phyloP scores from a whole-genome alignment of 1,139 yeast genomes.

The Arxiozyma heterogenica region DNA sequence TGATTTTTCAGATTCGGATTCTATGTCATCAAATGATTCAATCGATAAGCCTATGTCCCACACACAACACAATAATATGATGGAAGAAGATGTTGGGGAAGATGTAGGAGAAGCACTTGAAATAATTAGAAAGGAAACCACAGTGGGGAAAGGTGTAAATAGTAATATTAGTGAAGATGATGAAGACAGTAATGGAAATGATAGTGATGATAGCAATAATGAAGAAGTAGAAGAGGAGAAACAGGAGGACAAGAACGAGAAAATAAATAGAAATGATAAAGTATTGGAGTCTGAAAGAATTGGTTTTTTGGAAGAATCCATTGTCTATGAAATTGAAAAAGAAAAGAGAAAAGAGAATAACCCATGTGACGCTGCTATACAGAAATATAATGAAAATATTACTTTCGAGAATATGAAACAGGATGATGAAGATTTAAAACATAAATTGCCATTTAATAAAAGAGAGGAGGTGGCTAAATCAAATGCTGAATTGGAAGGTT shows the following conservation, averaged over 20 bases:
- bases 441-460: constrained; percentile 26
- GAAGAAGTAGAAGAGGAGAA: constrained; percentile 1
- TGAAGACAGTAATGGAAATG: neutral
- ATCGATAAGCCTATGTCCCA: neutral
- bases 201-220: neutral
- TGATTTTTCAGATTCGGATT: neutral
- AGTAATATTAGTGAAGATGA: constrained; percentile 1
- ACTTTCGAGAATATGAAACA: constrained; percentile 18
- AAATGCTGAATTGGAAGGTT: constrained; percentile 39
- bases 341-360: constrained; percentile 5
- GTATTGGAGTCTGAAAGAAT: constrained; percentile 10
- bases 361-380: constrained; percentile 3
- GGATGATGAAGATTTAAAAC: constrained; percentile 24
- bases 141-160: neutral
- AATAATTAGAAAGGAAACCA: constrained; percentile 1
- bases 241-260: neutral
- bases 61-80: constrained; percentile 15
- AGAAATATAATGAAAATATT: constrained; percentile 9
- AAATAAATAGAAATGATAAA: neutral
- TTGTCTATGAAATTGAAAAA: constrained; percentile 13
- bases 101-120: constrained; percentile 11
- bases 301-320: constrained; percentile 8
- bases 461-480: constrained; percentile 38
- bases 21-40: neutral
- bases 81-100: constrained; percentile 19